Evolutionary conservation across 495 filamentous ascomycete genomes (phyloP).

Genomic region (Penicillium maclennaniae): DNA sequence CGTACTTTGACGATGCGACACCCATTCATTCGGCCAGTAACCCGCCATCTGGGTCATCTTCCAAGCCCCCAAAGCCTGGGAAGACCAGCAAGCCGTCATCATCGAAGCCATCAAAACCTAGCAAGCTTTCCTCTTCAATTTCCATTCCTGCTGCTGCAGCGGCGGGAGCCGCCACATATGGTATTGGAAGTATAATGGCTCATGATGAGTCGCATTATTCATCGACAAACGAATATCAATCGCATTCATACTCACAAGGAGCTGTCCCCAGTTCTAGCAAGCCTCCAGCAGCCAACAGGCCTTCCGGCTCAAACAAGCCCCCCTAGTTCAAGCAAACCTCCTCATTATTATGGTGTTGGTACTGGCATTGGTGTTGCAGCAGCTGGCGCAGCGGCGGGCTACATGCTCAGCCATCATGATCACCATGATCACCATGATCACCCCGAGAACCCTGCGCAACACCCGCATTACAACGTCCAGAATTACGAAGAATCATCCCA

Average conservation of each 20-base stretch:
- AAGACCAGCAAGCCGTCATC: conserved; percentile 13
- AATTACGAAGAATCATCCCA: conserved; percentile 31
- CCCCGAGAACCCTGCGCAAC: conserved; percentile 31
- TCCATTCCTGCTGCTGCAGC: conserved; percentile 21
- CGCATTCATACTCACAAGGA: conserved; percentile 21
- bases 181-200: conserved; percentile 18
- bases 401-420: conserved; percentile 43
- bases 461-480: conserved; percentile 28
- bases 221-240: conserved; percentile 8
- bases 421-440: conserved; percentile 25
- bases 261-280: conserved; percentile 12
- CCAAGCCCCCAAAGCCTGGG: conserved; percentile 26
- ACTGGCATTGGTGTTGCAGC: conserved; percentile 42
- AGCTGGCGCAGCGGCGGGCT: conserved; percentile 48
- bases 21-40: conserved; percentile 11
- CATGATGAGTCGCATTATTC: conserved; percentile 17
- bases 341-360: conserved; percentile 32
- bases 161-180: conserved; percentile 27
- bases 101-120: conserved; percentile 23
- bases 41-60: conserved; percentile 14
- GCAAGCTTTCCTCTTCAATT: conserved; percentile 26
- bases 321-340: conserved; percentile 16
- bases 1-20: conserved; percentile 37
- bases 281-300: conserved; percentile 10
- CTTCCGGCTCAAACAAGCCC: too few species aligned